Conservation (phyloP, 148 eudicot genomes). For the Dianthus caryophyllus region DNA sequence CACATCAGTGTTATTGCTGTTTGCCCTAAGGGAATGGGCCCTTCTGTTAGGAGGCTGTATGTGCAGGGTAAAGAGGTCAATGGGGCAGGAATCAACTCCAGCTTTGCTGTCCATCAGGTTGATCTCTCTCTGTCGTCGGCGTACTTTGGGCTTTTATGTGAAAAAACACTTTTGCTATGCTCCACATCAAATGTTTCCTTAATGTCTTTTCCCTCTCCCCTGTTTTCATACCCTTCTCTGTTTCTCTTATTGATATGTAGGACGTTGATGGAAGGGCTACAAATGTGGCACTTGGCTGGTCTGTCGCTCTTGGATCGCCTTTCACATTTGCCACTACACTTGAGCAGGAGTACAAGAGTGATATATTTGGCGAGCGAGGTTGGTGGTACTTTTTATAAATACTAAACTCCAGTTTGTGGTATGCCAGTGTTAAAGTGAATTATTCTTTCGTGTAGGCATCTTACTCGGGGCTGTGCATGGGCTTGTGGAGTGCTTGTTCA, state of each 20-base stretch:
- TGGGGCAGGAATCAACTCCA: slow-evolving; percentile 95
- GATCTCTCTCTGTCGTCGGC: background rate
- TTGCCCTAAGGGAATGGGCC: slow-evolving; percentile 99
- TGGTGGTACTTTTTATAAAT: slow-evolving; percentile 9
- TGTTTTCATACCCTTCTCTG: too few relatives aligned
- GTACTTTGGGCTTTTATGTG: slow-evolving; percentile 26
- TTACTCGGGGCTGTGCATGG: slow-evolving; percentile 99
- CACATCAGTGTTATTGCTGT: slow-evolving; percentile 91
- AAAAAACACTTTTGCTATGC: background rate
- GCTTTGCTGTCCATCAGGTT: slow-evolving; percentile 98
- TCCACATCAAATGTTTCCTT: background rate
- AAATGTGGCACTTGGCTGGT: slow-evolving; percentile 97
- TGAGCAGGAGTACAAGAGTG: slow-evolving; percentile 96
- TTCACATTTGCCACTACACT: slow-evolving; percentile 96
- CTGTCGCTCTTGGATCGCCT: slow-evolving; percentile 97
- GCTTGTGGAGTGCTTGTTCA: slow-evolving; percentile 82
- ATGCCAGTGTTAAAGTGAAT: too few relatives aligned
- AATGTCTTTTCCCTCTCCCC: background rate
- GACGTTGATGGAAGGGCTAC: slow-evolving; percentile 99
- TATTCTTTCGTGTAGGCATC: slow-evolving; percentile 46
- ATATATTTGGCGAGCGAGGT: slow-evolving; percentile 98
- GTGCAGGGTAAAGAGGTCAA: slow-evolving; percentile 93
- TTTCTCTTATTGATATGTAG: too few relatives aligned
- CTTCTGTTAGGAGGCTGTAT: slow-evolving; percentile 92
- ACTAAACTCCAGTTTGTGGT: background rate